Conservation (phyloP, 306 rosid species). For the Cucurbita ficifolia region DNA sequence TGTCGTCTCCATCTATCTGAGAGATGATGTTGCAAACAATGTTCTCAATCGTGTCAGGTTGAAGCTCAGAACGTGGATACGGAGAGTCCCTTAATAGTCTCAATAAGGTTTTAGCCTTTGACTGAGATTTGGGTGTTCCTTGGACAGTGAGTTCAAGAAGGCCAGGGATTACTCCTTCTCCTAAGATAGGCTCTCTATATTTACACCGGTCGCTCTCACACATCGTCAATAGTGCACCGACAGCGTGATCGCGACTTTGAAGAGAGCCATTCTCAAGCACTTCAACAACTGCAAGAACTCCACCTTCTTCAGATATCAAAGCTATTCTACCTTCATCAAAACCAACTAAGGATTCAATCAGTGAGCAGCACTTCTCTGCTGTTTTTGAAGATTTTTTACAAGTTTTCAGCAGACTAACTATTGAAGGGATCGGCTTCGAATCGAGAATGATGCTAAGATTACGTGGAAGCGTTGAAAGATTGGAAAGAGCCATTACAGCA, state of each 20-base stretch:
- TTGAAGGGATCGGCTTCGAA: constrained; percentile 51
- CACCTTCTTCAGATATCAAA: constrained; percentile 78
- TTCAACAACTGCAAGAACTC: constrained; percentile 83
- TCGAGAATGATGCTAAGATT: constrained; percentile 46
- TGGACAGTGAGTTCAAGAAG: constrained; percentile 95
- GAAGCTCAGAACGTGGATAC: constrained; percentile 61
- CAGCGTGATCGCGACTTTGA: constrained; percentile 81
- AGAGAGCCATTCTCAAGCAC: constrained; percentile 78
- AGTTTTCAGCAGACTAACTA: constrained; percentile 47
- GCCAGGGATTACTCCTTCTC: constrained; percentile 94
- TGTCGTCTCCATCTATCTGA: constrained; percentile 80
- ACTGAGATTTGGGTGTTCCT: constrained; percentile 82
- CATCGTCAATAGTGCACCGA: constrained; percentile 71
- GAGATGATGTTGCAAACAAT: constrained; percentile 86
- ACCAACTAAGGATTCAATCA: constrained; percentile 68
- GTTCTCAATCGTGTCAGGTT: constrained; percentile 85
- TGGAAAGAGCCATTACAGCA: constrained; percentile 92
- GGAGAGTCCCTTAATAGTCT: constrained; percentile 72
- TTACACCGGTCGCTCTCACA: constrained; percentile 71
- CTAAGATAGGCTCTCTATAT: constrained; percentile 81
- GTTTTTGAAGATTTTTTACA: constrained; percentile 80
- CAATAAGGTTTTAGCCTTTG: constrained; percentile 60
- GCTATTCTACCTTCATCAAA: constrained; percentile 60
- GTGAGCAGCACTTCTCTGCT: constrained; percentile 75
- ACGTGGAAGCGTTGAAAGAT: constrained; percentile 52